Evolutionary conservation across 2,329 filamentous ascomycete species (phyloP), one percentile per base, ranked within the genome.

Genomic region (Botrytis pseudocinerea): DNA sequence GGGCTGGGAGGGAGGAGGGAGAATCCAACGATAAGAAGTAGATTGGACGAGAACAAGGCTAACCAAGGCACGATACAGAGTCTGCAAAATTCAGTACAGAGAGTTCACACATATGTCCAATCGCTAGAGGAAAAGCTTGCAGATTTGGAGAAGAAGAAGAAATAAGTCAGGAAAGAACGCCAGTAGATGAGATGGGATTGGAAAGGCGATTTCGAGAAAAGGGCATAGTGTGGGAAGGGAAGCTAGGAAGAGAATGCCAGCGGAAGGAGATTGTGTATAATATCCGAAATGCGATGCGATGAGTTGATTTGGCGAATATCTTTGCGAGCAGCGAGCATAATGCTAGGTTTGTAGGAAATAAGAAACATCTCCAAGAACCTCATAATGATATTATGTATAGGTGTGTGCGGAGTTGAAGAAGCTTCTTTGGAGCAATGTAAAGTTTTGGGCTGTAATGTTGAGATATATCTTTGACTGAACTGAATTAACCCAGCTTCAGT

Each of bases 41-140:
- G n/a, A 32, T 4, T 65, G 46, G 44, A 51, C 16, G 12, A 38
- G 28, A 51, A 51, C 22, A 28, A 32, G 28, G 63, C 42, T 66
- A 51, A 51, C 16, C 18, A 57, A 42, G 48, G 35, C 25, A 25
- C 16, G 22, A 35, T 12, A 57, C 77, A 97, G 95, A 91, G 93
- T 77, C 88, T 98, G 66, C 95, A 98, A 88, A 88, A 90, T 68
- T 93, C 94, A 66, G 95, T 97, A 73, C 92, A 95, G 83, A 90
- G 93, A 81, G 89, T 98, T 82, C 94, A 94, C 84, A 89, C 88
- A 76, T 97, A 98, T 82, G 90, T 97, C 76, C 89, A 91, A 81
- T 89, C 89, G 69, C 85, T 98, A 76, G 95, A 98, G 85, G 89
- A 93, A 79, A 94, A 92, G 85, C 87, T 95, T 78, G 90, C 91